Evolutionary conservation across 192 early-diverging fungal genomes (phyloP), one percentile per base, ranked within the genome.

Genomic region (Backusella tuberculispora): DNA sequence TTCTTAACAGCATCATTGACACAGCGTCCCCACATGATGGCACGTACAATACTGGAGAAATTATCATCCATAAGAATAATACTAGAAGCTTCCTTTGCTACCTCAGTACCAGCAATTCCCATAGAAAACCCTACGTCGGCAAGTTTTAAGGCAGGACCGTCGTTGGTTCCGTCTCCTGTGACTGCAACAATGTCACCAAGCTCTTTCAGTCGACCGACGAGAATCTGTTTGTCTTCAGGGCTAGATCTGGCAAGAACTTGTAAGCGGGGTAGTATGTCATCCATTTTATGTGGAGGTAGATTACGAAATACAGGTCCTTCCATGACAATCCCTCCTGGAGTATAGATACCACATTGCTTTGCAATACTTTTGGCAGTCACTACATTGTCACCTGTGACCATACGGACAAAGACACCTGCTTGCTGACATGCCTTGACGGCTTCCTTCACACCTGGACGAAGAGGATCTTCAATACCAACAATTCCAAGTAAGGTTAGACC

Each of bases 371-470:
- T 89, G 3, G 98, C 98, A 0, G 98, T 99, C 0, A 92, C 82
- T 63, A 95, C 74, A 78, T 98, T 98, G 84, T 99, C 98, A 64
- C 98, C 98, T 3, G 98, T 99, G n/a, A 99, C 97, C 98, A 99
- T 99, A 13, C 97, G 92, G 45, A 99, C 95, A 84, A 92, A 88
- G 26, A 99, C 93, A 65, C 98, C 97, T 26, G 98, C 98, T 37
- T 88, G 86, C 78, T 92, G 91, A 77, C 96, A 99, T 17, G 85
- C 78, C 24, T 85, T 80, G 44, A 99, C 98, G 40, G 97, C 96
- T 75, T 92, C 94, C 7, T 92, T 90, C 6, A 99, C 98, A 68
- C 97, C 98, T 5, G 94, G 91, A 72, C 98, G 93, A 24, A 99
- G 84, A 44, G 98, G 98, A 81, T 99, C 98, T 69, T 96, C 89